phyloP scores from a whole-genome alignment of 495 filamentous ascomycete genomes.

The Penicillium canescens region DNA sequence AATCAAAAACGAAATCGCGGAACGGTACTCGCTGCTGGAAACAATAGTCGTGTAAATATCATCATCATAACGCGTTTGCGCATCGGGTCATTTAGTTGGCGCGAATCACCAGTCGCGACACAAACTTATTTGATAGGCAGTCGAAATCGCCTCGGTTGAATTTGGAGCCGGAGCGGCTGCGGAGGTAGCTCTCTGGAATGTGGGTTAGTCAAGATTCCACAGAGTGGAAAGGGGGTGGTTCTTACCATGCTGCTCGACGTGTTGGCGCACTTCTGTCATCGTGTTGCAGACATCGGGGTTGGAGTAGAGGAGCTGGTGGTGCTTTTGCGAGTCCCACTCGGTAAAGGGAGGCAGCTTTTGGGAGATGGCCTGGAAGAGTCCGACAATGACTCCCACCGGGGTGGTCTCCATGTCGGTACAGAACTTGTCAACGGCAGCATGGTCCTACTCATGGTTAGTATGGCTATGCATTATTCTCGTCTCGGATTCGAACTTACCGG shows the following conservation, averaged over 20 bases:
- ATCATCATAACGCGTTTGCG: slow-evolving; percentile 45
- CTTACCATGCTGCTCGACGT: slow-evolving; percentile 88
- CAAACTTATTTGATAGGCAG: slow-evolving; percentile 89
- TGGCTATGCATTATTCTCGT: too few relatives aligned
- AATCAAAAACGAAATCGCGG: slow-evolving; percentile 16
- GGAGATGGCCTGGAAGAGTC: slow-evolving; percentile 92
- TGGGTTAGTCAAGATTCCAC: slow-evolving; percentile 23
- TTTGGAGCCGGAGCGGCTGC: slow-evolving; percentile 58
- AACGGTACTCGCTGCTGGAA: slow-evolving; percentile 20
- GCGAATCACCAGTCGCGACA: slow-evolving; percentile 90
- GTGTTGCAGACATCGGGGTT: slow-evolving; percentile 89
- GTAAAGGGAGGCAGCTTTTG: slow-evolving; percentile 87
- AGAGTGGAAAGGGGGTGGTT: neutral
- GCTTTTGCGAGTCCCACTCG: slow-evolving; percentile 88
- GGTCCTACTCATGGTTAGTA: slow-evolving; percentile 42
- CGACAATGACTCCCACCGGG: slow-evolving; percentile 90
- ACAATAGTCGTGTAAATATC: slow-evolving; percentile 21
- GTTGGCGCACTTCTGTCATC: slow-evolving; percentile 87
- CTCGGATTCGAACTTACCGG: slow-evolving; percentile 31
- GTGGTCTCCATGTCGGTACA: slow-evolving; percentile 92
- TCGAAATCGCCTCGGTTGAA: slow-evolving; percentile 92
- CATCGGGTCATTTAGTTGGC: slow-evolving; percentile 67
- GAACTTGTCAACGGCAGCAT: slow-evolving; percentile 82
- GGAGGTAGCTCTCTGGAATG: slow-evolving; percentile 58
- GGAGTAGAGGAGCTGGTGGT: slow-evolving; percentile 82